Base-by-base conservation (phyloP, 2,329 filamentous ascomycete genomes). In the Lojkania enalia region DNA sequence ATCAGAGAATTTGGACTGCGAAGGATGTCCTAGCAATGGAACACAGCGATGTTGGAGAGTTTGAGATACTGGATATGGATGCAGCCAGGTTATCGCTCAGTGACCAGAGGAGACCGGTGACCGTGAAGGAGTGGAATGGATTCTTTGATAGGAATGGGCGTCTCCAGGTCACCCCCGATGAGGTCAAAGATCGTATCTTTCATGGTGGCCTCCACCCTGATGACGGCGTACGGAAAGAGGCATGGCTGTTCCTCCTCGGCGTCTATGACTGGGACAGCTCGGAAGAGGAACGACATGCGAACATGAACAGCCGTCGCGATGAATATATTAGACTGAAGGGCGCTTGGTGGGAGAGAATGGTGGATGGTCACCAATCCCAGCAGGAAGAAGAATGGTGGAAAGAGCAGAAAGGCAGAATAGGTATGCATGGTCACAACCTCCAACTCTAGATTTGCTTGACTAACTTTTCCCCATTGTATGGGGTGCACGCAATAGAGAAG, bases 111-210 rank as follows among this genome's bases (percentile, higher is more conserved):
- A 90, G 85, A 61, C 79, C 84, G 0, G 85, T 99, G 1, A 88
- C 86, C 0, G 64, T 92, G 49, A 80, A 87, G 52, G 94, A 99
- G 68, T 99, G 94, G 94, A 84, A 86, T n/a, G 80, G 77, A 0
- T 97, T 90, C 66, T 97, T 99, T 59, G 90, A 97, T 57, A 71
- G 78, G 2, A 87, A 84, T 0, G 94, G 94, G 0, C 78, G 84
- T 32, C 72, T 99, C 2, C 81, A 86, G 2, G 74, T 95, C 35
- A 97, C 91, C 0, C 77, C 86, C 3, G 90, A 96, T 55, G 94
- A 99, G 66, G 90, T 95, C 53, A 99, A 97, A 69, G 92, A 97
- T 65, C 82, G 94, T n/a, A 82, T 99, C 44, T 99, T 97, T 67
- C 94, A 97, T 63, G 94, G 94, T 20, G 94, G 94, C 0, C 76